These are phyloP conservation scores for Neofusicoccum parvum DNA, from an alignment of 2,329 filamentous ascomycete genomes.

Conservation along the genomic window DNA sequence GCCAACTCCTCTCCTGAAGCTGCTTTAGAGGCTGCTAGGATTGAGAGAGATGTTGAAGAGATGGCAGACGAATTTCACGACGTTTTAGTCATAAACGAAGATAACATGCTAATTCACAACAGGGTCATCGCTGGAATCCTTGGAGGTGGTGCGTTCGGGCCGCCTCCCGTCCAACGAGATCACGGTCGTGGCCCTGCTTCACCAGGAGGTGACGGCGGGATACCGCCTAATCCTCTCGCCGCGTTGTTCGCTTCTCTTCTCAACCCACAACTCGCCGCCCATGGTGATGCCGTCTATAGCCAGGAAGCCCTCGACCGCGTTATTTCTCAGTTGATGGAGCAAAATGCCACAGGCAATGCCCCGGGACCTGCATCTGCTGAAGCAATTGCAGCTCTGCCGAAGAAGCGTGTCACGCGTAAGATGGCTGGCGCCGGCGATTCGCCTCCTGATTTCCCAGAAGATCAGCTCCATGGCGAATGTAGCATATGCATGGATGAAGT, in stretches of 20 bases:
- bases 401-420: conserved; percentile 67
- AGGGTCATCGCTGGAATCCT: conserved; percentile 19
- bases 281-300: conserved; percentile 84
- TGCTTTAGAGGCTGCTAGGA: too few relatives aligned
- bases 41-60: too few relatives aligned
- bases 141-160: conserved; percentile 1
- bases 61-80: too few relatives aligned
- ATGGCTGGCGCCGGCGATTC: conserved; percentile 68
- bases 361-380: conserved; percentile 77
- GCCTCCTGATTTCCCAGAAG: conserved; percentile 1
- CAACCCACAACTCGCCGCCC: conserved; percentile 37
- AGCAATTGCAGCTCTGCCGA: conserved; percentile 73
- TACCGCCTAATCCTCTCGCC: conserved; percentile 44
- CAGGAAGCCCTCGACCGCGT: conserved; percentile 90
- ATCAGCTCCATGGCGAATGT: conserved; percentile 65
- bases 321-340: conserved; percentile 85
- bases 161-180: neutral
- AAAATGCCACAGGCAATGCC: conserved; percentile 73
- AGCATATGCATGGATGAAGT: conserved; percentile 94
- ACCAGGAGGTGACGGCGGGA: neutral
- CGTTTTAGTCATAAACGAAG: too few relatives aligned
- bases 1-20: too few relatives aligned
- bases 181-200: neutral
- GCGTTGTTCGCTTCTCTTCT: conserved; percentile 43
- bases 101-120: neutral